A percentile compares a stretch with the other conserved stretches of the same genome.
Evolutionary conservation across 208 protist species (phyloP).

Genomic region (Wallacemonas sp.): DNA sequence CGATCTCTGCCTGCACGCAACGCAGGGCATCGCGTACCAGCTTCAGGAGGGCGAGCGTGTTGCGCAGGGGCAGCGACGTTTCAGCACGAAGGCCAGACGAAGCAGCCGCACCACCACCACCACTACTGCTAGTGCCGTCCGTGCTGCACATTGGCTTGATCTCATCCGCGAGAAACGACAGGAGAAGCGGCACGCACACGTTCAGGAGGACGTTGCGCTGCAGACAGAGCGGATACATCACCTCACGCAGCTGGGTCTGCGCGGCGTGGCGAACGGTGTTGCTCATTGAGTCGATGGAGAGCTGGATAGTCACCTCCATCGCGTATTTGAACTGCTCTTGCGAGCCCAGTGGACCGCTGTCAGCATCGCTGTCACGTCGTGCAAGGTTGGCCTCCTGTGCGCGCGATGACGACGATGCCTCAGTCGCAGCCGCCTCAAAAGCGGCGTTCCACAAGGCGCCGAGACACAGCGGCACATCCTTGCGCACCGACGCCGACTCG

Average conservation of each 20-base stretch:
- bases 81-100: background rate
- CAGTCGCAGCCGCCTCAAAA: background rate
- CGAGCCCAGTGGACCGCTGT: background rate
- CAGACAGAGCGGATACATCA: conserved; percentile 43
- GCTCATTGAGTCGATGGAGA: conserved; percentile 58
- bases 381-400: background rate
- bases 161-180: conserved; percentile 60
- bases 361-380: background rate
- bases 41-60: conserved; percentile 32
- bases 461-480: conserved; percentile 54
- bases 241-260: conserved; percentile 47
- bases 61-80: background rate
- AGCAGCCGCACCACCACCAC: background rate
- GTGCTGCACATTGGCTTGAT: conserved; percentile 12
- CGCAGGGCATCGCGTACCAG: conserved; percentile 41
- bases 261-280: conserved; percentile 50
- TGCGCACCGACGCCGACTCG: conserved; percentile 49
- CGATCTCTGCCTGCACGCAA: conserved; percentile 27
- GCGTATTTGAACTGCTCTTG: conserved; percentile 24
- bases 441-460: conserved; percentile 45
- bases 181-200: conserved; percentile 44
- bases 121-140: background rate
- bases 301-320: conserved; percentile 52
- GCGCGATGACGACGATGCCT: background rate
- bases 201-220: conserved; percentile 31